phyloP scores from a whole-genome alignment of 2,329 filamentous ascomycete genomes.

The Penicillium sp. region DNA sequence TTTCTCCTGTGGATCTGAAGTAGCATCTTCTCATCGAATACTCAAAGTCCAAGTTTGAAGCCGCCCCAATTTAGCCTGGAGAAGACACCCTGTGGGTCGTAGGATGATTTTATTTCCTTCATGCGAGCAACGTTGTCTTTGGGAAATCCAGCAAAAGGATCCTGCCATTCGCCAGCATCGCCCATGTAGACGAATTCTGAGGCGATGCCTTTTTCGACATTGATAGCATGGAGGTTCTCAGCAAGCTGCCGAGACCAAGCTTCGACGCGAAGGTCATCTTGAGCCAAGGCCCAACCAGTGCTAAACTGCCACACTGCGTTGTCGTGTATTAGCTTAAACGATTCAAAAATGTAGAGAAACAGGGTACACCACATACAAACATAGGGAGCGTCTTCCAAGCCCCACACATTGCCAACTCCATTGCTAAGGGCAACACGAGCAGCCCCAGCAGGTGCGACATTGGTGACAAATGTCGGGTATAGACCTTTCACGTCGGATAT shows the following conservation, averaged over 20 bases:
- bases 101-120: constrained; percentile 31
- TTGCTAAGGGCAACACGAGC: constrained; percentile 38
- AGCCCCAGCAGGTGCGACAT: constrained; percentile 33
- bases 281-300: constrained; percentile 41
- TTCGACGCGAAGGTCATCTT: constrained; percentile 43
- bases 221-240: constrained; percentile 36
- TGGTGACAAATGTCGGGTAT: constrained; percentile 44
- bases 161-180: constrained; percentile 44
- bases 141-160: constrained; percentile 39
- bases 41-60: constrained; percentile 30
- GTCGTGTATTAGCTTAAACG: not conserved
- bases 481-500: constrained; percentile 43
- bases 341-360: not conserved
- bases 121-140: constrained; percentile 40
- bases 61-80: constrained; percentile 42
- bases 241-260: constrained; percentile 36
- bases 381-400: constrained; percentile 33
- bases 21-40: not conserved
- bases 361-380: constrained; percentile 32
- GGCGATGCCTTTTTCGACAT: constrained; percentile 34
- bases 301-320: constrained; percentile 44
- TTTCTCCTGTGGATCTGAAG: too few relatives aligned
- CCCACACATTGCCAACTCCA: constrained; percentile 46
- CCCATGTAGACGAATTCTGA: constrained; percentile 45
- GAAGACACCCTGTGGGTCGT: constrained; percentile 40